Conservation (phyloP, 208 protist species). For the Porcisia hertigi region DNA sequence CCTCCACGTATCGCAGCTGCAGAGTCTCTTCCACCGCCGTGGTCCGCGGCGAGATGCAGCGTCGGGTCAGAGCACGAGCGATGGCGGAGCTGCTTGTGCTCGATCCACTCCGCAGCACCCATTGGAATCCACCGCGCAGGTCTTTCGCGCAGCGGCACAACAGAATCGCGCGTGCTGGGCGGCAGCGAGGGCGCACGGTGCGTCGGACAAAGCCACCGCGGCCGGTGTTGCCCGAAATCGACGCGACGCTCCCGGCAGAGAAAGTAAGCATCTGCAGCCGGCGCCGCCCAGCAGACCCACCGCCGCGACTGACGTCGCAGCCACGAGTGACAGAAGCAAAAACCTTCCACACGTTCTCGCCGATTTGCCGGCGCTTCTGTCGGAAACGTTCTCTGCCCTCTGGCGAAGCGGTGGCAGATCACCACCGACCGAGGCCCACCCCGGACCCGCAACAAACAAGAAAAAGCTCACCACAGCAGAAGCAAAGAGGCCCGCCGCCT, state of each 20-base stretch:
- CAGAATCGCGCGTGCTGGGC: slow-evolving; percentile 28
- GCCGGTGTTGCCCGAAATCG: slow-evolving; percentile 6
- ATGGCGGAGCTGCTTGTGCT: slow-evolving; percentile 20
- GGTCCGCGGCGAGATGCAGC: slow-evolving; percentile 2
- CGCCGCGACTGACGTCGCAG: not conserved
- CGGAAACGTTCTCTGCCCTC: slow-evolving; percentile 26
- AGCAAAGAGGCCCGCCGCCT: not conserved
- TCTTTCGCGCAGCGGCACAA: slow-evolving; percentile 15
- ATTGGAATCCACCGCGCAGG: slow-evolving; percentile 19
- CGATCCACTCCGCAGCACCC: slow-evolving; percentile 12
- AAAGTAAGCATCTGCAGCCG: not conserved
- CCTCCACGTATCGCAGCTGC: slow-evolving; percentile 26
- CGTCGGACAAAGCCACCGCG: not conserved
- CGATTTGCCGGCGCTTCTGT: slow-evolving; percentile 23
- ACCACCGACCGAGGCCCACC: not conserved
- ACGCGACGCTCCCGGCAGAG: not conserved
- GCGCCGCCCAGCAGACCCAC: not conserved
- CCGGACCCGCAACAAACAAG: not conserved
- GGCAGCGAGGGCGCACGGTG: slow-evolving; percentile 1
- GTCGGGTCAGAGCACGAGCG: slow-evolving; percentile 5
- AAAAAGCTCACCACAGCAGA: not conserved
- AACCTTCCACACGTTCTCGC: slow-evolving; percentile 22
- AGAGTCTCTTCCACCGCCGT: slow-evolving; percentile 22
- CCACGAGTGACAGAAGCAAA: not conserved
- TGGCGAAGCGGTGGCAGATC: slow-evolving; percentile 14